Evolutionary conservation across 1,139 yeast genomes (phyloP), one percentile per base, ranked within the genome.

Genomic region (Pichia sp.): DNA sequence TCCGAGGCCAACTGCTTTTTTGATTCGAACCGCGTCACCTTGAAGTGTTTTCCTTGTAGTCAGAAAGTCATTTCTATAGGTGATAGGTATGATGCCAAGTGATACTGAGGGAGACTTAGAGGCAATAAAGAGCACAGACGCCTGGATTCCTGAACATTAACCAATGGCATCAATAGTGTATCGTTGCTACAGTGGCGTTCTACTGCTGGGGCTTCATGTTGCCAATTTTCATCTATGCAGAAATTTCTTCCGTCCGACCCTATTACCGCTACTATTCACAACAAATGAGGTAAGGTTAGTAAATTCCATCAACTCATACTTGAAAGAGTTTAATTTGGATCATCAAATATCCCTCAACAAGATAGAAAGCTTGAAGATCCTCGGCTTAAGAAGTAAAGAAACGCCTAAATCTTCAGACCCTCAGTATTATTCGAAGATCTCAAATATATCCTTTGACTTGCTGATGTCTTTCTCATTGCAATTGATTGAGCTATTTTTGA

Each of bases 401-500:
- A 15, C n/a, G 15, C n/a, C 40, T 15, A 36, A 31, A 11, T 8
- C 34, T 31, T 31, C 34, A 5, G 11, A 36, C 15, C 40, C 7
- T 36, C 40, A 36, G 7, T 13, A 16, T 5, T 10, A 13, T 26
- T 38, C 41, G 4, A 44, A 16, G 3, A 45, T 45, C 23, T 34
- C 26, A 3, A 53, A 56, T 32, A 19, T 58, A 1, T 42, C 62
- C 13, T 64, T 67, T 54, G 60, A 64, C 48, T 11, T 62, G 10
- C 56, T 67, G 3, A 51, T 64, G 15, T 61, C 70, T 4, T 57
- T 67, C 8, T 61, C 66, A 11, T 51, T 67, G 11, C 65, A 66
- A 45, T 53, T 67, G 16, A 61, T 66, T 4, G 59, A 50, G 19
- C 51, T 69, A 29, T 67, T 67, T 23, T 54, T 68, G 13, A 57